Conservation (phyloP, 108 stramenopile genomes). For the Skeletonema menzelii region DNA sequence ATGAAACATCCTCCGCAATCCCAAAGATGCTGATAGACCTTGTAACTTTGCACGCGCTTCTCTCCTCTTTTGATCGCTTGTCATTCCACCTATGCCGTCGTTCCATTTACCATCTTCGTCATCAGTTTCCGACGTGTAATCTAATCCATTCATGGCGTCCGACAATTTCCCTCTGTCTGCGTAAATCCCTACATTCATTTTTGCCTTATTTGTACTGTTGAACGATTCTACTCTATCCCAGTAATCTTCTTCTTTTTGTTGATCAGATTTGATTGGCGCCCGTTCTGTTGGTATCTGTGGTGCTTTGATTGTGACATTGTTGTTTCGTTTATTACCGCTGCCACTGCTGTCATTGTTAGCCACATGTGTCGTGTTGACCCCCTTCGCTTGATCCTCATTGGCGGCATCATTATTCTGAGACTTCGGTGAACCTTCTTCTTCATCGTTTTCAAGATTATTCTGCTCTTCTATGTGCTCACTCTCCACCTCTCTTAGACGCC, state of each 20-base stretch:
- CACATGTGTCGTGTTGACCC: background rate
- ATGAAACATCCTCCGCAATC: constrained; percentile 27
- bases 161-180: constrained; percentile 5
- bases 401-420: background rate
- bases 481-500: constrained; percentile 37
- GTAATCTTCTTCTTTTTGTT: background rate
- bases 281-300: background rate
- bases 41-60: constrained; percentile 38
- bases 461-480: background rate
- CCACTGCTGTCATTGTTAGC: background rate
- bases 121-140: constrained; percentile 29
- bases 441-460: background rate
- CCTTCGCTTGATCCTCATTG: background rate
- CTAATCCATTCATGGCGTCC: constrained; percentile 14
- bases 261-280: background rate
- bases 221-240: constrained; percentile 4
- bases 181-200: background rate
- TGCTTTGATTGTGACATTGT: background rate
- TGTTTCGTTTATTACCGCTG: background rate
- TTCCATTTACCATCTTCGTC: constrained; percentile 34
- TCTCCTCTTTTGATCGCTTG: constrained; percentile 26
- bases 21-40: constrained; percentile 15
- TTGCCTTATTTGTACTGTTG: background rate
- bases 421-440: background rate
- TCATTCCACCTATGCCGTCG: constrained; percentile 19